Evolutionary conservation across 257 asterid genomes (phyloP).

Genomic region (Handroanthus guayacan): DNA sequence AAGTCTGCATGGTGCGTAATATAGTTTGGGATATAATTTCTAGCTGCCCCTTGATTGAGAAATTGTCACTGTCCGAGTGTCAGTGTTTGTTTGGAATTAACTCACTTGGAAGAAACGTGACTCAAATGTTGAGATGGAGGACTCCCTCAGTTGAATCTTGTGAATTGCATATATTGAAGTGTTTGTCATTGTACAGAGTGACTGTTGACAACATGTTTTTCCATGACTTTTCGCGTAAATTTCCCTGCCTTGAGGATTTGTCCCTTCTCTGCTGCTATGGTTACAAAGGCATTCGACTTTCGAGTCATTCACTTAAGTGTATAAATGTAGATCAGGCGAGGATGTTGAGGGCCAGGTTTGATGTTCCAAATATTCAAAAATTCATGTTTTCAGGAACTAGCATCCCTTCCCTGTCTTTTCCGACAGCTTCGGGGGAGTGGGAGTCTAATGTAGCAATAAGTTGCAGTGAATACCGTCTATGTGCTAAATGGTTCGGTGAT

Average conservation of each 20-base stretch:
- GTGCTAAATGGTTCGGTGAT: conserved; percentile 14
- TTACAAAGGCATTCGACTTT: background rate
- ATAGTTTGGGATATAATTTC: conserved; percentile 17
- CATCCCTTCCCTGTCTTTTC: conserved; percentile 4
- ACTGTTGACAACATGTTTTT: background rate
- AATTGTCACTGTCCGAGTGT: background rate
- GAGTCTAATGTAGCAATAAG: conserved; percentile 1
- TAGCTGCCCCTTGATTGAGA: conserved; percentile 28
- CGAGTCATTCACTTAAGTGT: conserved; percentile 19
- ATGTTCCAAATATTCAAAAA: conserved; percentile 27
- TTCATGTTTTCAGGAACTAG: background rate
- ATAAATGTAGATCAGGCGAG: background rate
- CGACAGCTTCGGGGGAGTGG: conserved; percentile 9
- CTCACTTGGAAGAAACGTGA: background rate
- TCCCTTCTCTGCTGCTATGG: background rate
- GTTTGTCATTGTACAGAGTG: background rate
- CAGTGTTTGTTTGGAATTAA: background rate
- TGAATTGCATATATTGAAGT: background rate
- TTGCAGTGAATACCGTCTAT: background rate
- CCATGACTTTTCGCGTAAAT: background rate
- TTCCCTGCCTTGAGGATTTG: conserved; percentile 22
- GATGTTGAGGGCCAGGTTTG: conserved; percentile 1
- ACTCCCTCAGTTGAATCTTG: background rate
- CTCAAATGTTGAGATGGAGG: background rate
- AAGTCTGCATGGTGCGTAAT: background rate